phyloP scores from a whole-genome alignment of 2,329 filamentous ascomycete species.

The Thermoascus crustaceus region DNA sequence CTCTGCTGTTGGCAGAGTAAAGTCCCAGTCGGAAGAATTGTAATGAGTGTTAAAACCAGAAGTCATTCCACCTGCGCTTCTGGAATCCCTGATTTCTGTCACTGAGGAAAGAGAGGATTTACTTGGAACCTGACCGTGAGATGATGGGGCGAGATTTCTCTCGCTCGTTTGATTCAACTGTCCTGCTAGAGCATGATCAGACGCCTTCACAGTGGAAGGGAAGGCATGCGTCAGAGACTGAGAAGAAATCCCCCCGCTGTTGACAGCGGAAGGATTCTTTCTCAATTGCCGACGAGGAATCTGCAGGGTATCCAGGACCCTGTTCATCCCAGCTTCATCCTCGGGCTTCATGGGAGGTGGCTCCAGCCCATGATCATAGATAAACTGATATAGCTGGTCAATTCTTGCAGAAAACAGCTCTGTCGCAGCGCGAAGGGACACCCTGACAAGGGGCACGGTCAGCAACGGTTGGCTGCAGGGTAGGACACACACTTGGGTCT shows the following conservation, averaged over 20 bases:
- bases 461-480: conserved; percentile 3
- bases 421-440: conserved; percentile 28
- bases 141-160: neutral
- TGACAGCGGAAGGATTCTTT: conserved; percentile 3
- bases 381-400: conserved; percentile 33
- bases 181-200: neutral
- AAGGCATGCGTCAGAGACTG: conserved; percentile 2
- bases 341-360: conserved; percentile 32
- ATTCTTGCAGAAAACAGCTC: conserved; percentile 31
- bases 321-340: conserved; percentile 30
- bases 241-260: neutral
- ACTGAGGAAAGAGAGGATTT: neutral
- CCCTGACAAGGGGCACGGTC: conserved; percentile 14
- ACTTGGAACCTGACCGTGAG: neutral
- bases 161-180: neutral
- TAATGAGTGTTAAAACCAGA: conserved; percentile 15
- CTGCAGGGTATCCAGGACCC: conserved; percentile 30
- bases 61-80: conserved; percentile 16
- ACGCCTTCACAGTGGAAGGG: neutral
- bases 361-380: conserved; percentile 32
- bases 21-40: conserved; percentile 23
- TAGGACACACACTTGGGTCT: neutral
- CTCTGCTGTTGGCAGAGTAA: conserved; percentile 30
- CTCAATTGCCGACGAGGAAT: conserved; percentile 20
- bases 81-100: conserved; percentile 7